Evolutionary conservation across 2,329 filamentous ascomycete species (phyloP), one percentile per base, ranked within the genome.

Genomic region (Sporothrix humicola): DNA sequence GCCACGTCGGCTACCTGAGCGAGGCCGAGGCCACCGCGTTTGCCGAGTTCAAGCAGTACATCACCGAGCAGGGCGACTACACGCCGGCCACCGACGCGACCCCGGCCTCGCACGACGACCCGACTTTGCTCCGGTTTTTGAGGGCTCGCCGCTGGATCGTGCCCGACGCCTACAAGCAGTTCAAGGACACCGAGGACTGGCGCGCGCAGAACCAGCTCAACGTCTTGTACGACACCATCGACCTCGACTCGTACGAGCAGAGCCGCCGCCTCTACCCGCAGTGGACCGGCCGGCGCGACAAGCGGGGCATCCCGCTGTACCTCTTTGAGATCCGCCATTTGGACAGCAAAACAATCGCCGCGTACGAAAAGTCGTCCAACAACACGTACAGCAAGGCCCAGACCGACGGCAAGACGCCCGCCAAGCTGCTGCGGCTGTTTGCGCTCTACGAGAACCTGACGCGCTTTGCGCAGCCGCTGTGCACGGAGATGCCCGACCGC

Each of bases 381-480:
- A 84, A 85, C 23, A 86, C 85, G 58, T 85, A 87, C 74, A 87
- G 87, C 78, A 87, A 90, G 77, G 90, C 87, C 3, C 1, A 48
- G 26, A 8, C 12, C 7, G 88, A 91, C 76, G 88, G 89, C 76
- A 91, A 91, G 78, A 92, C 89, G 1, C 88, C 92, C 0, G 85
- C 91, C 37, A 93, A 93, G 79, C 88, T 97, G 79, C 86, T 98
- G 71, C 92, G 94, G 31, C 87, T 98, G 5, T 97, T 97, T 81
- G 94, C 95, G 1, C 87, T 98, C 17, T 98, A 98, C 84, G 95
- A 98, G 84, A 96, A 96, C 82, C 87, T 98, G 73, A 94, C 92
- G 50, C 89, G 92, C 77, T 98, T 98, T 82, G 91, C 91, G 76
- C 90, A 97, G 84, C 95, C 95, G 2, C 84, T 98, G 61, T 95